Evolutionary conservation across 176 grass and related monocot genomes (phyloP), one percentile per base, ranked within the genome.

Genomic region (Saccharum spontaneum): DNA sequence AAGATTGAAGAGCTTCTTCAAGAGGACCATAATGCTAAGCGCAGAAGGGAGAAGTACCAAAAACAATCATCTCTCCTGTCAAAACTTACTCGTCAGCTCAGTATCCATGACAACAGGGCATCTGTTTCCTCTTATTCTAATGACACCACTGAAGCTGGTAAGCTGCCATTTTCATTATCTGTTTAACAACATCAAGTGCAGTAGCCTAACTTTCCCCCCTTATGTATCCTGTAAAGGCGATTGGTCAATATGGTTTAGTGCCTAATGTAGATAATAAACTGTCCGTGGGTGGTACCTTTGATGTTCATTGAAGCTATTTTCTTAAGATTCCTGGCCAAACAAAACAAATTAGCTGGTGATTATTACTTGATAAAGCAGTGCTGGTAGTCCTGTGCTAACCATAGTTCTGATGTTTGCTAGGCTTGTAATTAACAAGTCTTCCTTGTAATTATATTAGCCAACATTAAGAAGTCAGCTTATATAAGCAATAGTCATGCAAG

Each of bases 21-120:
- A 82, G 97, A 96, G 85, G 97, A 99, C 79, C 93, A 94, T 75
- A 99, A 94, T 79, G 93, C 91, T 50, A 99, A 99, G 59, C 82
- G 71, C 16, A 90, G 86, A 73, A 89, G 97, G 76, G 91, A 99
- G 54, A 87, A 88, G 83, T 89, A 84, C 91, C 94, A 99, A 55
- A 99, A 91, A 67, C 97, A 99, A 74, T 96, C 93, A 68, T 91
- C 94, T 60, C 82, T 96, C 61, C 66, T 99, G 79, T 99, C 97
- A 61, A 96, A 96, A 71, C 93, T 99, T 66, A 99, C 90, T 72
- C 97, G 90, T 52, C 97, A 99, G 77, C 91, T 99, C 34, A 92
- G 91, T 44, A 81, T 96, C 54, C 93, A 96, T 79, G 97, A 99
- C 75, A 96, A 99, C 76, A 86, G 93, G 64, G 87, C 93, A 75